Conservation (phyloP, 2,329 filamentous ascomycete genomes). For the Chalaropsis ovoidea region DNA sequence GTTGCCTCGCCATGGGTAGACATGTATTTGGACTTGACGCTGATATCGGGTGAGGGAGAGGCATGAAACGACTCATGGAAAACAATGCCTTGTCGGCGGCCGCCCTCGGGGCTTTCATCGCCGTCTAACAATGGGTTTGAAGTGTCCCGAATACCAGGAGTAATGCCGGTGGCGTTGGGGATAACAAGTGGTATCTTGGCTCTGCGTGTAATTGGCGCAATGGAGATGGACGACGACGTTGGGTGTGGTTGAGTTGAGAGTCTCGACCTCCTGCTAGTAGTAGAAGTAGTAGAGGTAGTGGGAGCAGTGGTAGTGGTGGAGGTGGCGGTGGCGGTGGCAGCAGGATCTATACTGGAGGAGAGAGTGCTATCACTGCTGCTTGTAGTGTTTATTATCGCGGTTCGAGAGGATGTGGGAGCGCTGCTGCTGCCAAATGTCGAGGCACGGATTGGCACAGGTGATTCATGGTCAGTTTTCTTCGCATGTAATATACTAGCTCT, state of each 20-base stretch:
- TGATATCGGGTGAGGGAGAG: conserved; percentile 37
- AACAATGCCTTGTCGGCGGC: conserved; percentile 48
- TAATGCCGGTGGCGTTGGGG: neutral
- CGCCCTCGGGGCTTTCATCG: conserved; percentile 30
- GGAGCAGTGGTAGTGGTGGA: conserved; percentile 15
- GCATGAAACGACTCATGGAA: conserved; percentile 48
- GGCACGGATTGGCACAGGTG: neutral
- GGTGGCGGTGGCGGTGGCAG: neutral
- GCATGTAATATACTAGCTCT: conserved; percentile 19
- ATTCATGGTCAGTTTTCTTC: conserved; percentile 5
- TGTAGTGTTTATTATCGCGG: neutral
- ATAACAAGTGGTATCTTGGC: conserved; percentile 7
- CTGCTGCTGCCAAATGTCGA: conserved; percentile 12
- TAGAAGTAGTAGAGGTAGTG: neutral
- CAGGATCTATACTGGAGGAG: neutral
- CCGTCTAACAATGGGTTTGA: conserved; percentile 28
- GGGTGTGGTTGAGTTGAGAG: conserved; percentile 2
- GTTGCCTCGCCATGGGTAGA: conserved; percentile 32
- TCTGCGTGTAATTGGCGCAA: conserved; percentile 1
- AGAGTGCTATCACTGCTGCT: conserved; percentile 8
- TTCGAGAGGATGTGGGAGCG: conserved; percentile 19
- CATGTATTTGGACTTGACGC: conserved; percentile 21
- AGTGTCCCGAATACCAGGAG: neutral
- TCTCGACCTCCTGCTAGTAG: neutral
- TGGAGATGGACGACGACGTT: neutral